A percentile compares a stretch with the other conserved stretches of the same genome.
Evolutionary conservation across 768 basidiomycete genomes (phyloP).

Genomic region (Podaxis sp.): DNA sequence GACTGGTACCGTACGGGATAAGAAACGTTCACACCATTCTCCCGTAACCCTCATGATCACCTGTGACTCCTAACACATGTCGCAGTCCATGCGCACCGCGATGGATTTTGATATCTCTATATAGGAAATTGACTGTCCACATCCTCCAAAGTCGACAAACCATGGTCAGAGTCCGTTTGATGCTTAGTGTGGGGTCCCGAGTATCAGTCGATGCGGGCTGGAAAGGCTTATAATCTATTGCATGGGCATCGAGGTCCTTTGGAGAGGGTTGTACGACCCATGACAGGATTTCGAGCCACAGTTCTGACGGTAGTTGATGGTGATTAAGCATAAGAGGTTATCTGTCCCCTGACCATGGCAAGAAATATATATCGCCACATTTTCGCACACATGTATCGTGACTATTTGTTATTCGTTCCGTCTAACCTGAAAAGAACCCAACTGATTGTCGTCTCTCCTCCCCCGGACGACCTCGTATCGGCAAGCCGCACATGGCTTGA

Average conservation of each 20-base stretch:
- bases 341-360: neutral
- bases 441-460: neutral
- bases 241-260: conserved; percentile 20
- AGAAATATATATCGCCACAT: conserved; percentile 2
- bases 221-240: conserved; percentile 43
- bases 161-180: conserved; percentile 38
- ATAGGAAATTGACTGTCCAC: conserved; percentile 43
- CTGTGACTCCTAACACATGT: conserved; percentile 23
- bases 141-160: conserved; percentile 58
- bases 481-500: neutral
- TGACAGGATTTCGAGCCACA: conserved; percentile 50
- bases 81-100: conserved; percentile 25
- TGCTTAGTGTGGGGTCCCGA: conserved; percentile 24
- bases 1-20: neutral
- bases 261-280: conserved; percentile 29
- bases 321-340: conserved; percentile 16
- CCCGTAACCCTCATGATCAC: conserved; percentile 22
- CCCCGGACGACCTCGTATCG: neutral
- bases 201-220: conserved; percentile 27
- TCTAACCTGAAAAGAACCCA: neutral
- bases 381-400: neutral
- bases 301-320: conserved; percentile 40
- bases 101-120: conserved; percentile 47
- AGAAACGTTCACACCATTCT: conserved; percentile 23
- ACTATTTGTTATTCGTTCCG: neutral